These are phyloP conservation scores for Guadua angustifolia DNA, from an alignment of 176 grass and related monocot species.

Conservation along the genomic window DNA sequence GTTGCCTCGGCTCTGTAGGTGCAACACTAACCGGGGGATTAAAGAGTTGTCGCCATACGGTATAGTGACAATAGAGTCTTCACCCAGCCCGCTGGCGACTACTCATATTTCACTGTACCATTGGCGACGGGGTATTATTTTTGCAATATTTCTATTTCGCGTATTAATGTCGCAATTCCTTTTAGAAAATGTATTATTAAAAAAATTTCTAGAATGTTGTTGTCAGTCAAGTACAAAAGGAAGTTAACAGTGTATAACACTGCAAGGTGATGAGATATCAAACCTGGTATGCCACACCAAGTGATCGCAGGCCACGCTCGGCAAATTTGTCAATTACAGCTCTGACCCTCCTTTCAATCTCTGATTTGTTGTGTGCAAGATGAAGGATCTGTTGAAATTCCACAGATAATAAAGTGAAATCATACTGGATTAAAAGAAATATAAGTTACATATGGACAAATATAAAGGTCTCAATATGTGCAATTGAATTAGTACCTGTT, in stretches of 20 bases:
- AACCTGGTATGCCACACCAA: constrained; percentile 90
- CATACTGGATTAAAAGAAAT: background rate
- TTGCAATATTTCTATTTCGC: too few species aligned
- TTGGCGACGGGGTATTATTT: too few species aligned
- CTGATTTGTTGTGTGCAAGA: constrained; percentile 84
- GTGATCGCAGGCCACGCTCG: constrained; percentile 77
- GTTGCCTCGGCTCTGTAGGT: too few species aligned
- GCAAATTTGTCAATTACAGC: constrained; percentile 91
- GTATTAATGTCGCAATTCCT: too few species aligned
- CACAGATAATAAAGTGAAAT: constrained; percentile 44
- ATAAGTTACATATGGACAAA: background rate
- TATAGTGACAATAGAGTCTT: too few species aligned
- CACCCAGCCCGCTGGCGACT: too few species aligned
- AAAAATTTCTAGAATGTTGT: constrained; percentile 5
- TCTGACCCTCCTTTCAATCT: constrained; percentile 76
- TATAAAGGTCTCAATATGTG: background rate
- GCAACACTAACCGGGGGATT: too few species aligned
- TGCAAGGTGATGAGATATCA: background rate
- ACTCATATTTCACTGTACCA: too few species aligned
- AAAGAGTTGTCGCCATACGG: too few species aligned
- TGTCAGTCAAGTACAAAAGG: constrained; percentile 15
- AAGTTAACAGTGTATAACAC: background rate
- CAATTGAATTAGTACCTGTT: constrained; percentile 61
- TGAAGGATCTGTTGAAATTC: constrained; percentile 69
- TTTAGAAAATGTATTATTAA: too few species aligned